These are phyloP conservation scores for Suillus discolor DNA, from an alignment of 768 basidiomycete species.

Conservation along the genomic window DNA sequence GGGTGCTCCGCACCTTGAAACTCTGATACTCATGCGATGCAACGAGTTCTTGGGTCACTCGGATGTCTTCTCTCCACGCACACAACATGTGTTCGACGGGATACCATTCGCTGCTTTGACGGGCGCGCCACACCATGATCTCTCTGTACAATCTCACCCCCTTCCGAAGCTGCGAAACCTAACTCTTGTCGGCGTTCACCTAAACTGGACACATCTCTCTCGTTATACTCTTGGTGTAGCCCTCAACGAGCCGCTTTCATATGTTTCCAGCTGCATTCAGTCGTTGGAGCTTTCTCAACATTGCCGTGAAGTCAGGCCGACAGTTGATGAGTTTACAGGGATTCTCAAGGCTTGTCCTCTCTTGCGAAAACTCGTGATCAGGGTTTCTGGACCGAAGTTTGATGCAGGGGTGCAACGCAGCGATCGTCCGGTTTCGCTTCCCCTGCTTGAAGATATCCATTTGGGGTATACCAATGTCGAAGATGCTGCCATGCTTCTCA, in stretches of 20 bases:
- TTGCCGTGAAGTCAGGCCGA: conserved; percentile 56
- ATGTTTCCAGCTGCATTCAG: conserved; percentile 29
- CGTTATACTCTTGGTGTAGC: conserved; percentile 16
- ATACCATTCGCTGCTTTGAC: conserved; percentile 30
- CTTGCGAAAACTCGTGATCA: conserved; percentile 47
- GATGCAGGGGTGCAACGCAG: conserved; percentile 21
- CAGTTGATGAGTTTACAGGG: conserved; percentile 42
- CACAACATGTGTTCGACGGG: conserved; percentile 39
- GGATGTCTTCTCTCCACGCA: conserved; percentile 43
- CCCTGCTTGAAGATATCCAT: conserved; percentile 38
- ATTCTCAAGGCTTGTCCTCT: conserved; percentile 44
- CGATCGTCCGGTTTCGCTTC: conserved; percentile 37
- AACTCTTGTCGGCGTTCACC: conserved; percentile 57
- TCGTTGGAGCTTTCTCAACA: conserved; percentile 55
- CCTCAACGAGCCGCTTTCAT: not conserved
- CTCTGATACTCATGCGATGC: conserved; percentile 58
- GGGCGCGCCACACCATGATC: conserved; percentile 1
- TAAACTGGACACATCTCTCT: conserved; percentile 51
- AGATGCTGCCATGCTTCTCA: conserved; percentile 42
- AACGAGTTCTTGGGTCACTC: conserved; percentile 56
- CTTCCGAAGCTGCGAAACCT: conserved; percentile 52
- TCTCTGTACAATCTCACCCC: conserved; percentile 17
- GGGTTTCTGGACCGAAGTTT: conserved; percentile 46
- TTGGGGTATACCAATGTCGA: conserved; percentile 46
- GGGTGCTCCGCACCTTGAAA: conserved; percentile 40